phyloP scores from a whole-genome alignment of 2,329 filamentous ascomycete species.

The Fusarium stilboides region DNA sequence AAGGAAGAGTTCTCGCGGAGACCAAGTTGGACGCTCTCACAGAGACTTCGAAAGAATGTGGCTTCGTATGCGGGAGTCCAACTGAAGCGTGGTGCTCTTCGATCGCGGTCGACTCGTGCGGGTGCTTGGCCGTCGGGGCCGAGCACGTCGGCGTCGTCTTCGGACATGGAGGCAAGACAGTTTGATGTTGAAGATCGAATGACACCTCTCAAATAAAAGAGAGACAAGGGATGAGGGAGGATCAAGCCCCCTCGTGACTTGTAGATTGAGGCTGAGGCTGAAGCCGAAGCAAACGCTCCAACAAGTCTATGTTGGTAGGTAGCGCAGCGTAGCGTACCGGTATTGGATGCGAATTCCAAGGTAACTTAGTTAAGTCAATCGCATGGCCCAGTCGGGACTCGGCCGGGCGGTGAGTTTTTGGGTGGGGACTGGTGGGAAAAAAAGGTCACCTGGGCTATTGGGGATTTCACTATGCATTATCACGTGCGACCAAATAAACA shows the following conservation, averaged over 20 bases:
- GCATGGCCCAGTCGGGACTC: slow-evolving; percentile 44
- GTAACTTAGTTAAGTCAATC: slow-evolving; percentile 20
- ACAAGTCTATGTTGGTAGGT: slow-evolving; percentile 26
- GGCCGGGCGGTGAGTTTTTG: slow-evolving; percentile 48
- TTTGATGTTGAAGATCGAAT: neutral
- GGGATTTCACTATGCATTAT: slow-evolving; percentile 46
- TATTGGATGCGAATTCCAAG: slow-evolving; percentile 6
- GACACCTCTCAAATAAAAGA: neutral
- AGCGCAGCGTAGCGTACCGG: neutral
- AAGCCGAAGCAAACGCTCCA: slow-evolving; percentile 42
- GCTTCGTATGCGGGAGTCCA: slow-evolving; percentile 72
- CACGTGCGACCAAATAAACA: slow-evolving; percentile 45
- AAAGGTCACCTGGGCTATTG: slow-evolving; percentile 48
- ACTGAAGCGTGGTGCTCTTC: slow-evolving; percentile 69
- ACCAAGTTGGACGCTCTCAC: slow-evolving; percentile 71
- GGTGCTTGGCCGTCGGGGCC: slow-evolving; percentile 55
- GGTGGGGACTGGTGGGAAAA: slow-evolving; percentile 37
- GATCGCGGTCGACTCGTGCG: slow-evolving; percentile 57
- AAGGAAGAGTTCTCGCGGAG: slow-evolving; percentile 72
- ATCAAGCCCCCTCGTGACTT: slow-evolving; percentile 26
- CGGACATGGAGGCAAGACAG: slow-evolving; percentile 52
- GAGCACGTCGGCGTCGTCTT: slow-evolving; percentile 57
- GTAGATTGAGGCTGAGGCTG: slow-evolving; percentile 27
- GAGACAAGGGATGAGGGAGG: neutral
- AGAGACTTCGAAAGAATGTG: slow-evolving; percentile 73